Percentiles rank a stretch among this genome's conserved stretches.
These are phyloP conservation scores for Agrocybe pediades DNA, from an alignment of 768 basidiomycete species.

Conservation along the genomic window DNA sequence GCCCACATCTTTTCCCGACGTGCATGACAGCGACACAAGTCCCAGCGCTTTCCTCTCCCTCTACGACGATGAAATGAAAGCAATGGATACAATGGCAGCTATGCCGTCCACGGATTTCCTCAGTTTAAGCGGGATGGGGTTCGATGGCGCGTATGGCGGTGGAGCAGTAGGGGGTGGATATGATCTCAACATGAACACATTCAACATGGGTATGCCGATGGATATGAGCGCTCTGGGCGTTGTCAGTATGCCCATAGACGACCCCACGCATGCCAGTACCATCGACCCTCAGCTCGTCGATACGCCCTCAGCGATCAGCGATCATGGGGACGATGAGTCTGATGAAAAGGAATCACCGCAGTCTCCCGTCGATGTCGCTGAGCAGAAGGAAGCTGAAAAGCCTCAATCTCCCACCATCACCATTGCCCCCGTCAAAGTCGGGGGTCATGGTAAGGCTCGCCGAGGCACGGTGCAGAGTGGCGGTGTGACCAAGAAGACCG, in stretches of 20 bases:
- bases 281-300: conserved; percentile 82
- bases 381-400: conserved; percentile 30
- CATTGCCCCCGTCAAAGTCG: conserved; percentile 56
- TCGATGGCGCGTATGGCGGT: conserved; percentile 18
- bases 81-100: conserved; percentile 24
- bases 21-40: conserved; percentile 28
- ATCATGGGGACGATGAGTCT: conserved; percentile 39
- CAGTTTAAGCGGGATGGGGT: conserved; percentile 22
- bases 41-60: conserved; percentile 42
- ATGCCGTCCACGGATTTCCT: conserved; percentile 23
- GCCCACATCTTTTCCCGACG: conserved; percentile 37
- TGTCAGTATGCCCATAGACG: conserved; percentile 16
- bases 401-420: conserved; percentile 36
- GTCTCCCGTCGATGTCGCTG: conserved; percentile 11
- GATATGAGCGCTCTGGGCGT: conserved; percentile 16
- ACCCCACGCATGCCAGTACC: conserved; percentile 23
- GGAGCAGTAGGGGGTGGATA: conserved; percentile 13
- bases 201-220: conserved; percentile 20
- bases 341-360: conserved; percentile 33
- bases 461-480: conserved; percentile 75
- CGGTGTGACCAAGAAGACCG: conserved; percentile 65
- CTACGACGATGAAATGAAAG: conserved; percentile 47
- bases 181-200: conserved; percentile 20
- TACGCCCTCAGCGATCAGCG: conserved; percentile 43
- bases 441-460: conserved; percentile 60